These are phyloP conservation scores for Udeniomyces megalosporus DNA, from an alignment of 768 basidiomycete genomes.

Conservation along the genomic window DNA sequence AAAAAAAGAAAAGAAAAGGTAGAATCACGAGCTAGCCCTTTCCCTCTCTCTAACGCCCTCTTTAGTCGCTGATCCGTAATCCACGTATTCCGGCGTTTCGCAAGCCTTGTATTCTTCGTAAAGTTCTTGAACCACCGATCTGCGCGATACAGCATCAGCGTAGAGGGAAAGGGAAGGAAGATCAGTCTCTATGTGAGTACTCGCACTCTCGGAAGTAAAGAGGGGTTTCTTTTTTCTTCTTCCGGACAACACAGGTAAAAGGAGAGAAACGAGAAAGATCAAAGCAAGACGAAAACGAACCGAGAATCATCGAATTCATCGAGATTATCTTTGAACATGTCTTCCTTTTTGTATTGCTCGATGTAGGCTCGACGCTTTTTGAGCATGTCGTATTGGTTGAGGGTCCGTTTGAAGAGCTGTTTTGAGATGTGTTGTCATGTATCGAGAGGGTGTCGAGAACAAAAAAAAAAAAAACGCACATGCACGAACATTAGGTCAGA, in stretches of 20 bases:
- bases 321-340: conserved; percentile 79
- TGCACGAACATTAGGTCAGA: not conserved
- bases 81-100: conserved; percentile 45
- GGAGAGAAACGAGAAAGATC: not conserved
- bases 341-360: conserved; percentile 95
- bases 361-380: conserved; percentile 80
- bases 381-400: conserved; percentile 84
- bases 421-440: not conserved
- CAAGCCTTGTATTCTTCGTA: conserved; percentile 91
- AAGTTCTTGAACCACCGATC: conserved; percentile 30
- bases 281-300: conserved; percentile 32
- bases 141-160: no score
- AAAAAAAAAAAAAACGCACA: not conserved
- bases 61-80: conserved; percentile 2
- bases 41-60: not conserved
- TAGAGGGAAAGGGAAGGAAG: conserved; percentile 20
- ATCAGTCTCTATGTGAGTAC: not conserved
- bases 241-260: not conserved
- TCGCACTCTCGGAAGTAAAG: no score
- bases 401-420: conserved; percentile 85
- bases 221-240: no score
- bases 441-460: no score
- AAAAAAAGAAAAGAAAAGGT: no score
- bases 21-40: not conserved
- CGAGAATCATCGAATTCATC: conserved; percentile 98